Evolutionary conservation across 2,329 filamentous ascomycete species (phyloP), one percentile per base, ranked within the genome.

Genomic region (Exserohilum turcica): DNA sequence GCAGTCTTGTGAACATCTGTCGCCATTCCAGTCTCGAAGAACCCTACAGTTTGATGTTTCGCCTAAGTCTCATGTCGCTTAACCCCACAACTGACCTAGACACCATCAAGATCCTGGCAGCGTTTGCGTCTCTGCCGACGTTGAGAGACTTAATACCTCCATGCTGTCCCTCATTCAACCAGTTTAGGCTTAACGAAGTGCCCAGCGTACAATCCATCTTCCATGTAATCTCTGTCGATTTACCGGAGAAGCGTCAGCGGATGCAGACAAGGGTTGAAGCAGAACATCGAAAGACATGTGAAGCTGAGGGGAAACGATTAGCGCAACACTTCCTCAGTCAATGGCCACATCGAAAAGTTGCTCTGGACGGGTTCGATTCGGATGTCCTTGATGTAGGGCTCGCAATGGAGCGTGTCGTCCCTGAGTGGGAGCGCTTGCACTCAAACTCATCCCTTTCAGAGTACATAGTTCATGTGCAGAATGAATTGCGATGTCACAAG

Each of bases 401-500:
- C 8, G 79, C 78, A 1, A 42, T 82, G 3, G 53, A 73, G 1
- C 57, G 60, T 0, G 66, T 84, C 29, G 49, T 62, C 0, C 75
- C 74, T 0, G 77, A 82, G 47, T 85, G 82, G 82, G 49, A 71
- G 6, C 74, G 77, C 0, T 57, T 80, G 2, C 78, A 70, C 35
- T 68, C 75, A 8, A 84, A 84, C 43, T 52, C 72, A 5, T 69
- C 78, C 21, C 72, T 84, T 0, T 77, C 72, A 0, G 40, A 62
- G 0, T 78, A 82, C 56, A 50, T 83, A 2, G 36, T 66, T 7
- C 44, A 74, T 32, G 74, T 80, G 0, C 79, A 84, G 47, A 8
- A 40, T 1, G 60, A 80, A 8, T 51, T 83, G 12, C 49, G 75
- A 42, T 48, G 45, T 3, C 67, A 73, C 40, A 64, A 64, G 8